Base-by-base conservation (phyloP, 345 rosid species). In the Bretschneidera sinensis region DNA sequence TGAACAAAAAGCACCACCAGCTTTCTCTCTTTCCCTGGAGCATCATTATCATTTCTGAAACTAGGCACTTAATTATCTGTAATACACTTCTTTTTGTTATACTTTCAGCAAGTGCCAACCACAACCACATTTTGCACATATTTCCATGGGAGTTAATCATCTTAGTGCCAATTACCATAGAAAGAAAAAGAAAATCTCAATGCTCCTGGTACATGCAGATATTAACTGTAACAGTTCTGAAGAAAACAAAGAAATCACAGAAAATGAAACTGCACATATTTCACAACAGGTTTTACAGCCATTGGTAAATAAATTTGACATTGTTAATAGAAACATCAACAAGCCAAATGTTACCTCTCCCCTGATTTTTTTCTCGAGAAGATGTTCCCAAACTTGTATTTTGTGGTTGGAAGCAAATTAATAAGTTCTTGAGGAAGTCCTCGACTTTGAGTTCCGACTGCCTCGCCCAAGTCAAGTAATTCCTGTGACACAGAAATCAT, bases 391-490 rank as follows among this genome's bases (percentile, higher is more conserved):
- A 76, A 71, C 78, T 83, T 83, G 80, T 74, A 81, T 63, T 74
- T 86, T 49, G 89, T 74, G 60, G 81, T 77, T 17, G 92, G 92
- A 73, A 86, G 89, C 65, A 73, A 68, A 55, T 74, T 65, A 35
- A 86, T 83, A 20, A 78, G 81, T 59, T 83, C 89, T 31, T 74
- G 70, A 8, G 84, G 58, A 9, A 86, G 87, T 58, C 92, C 92
- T 71, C 81, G 72, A 60, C 81, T 80, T 55, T 86, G 82, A 23
- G 81, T 76, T 61, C 92, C 89, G 35, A 83, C 81, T 50, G 92
- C 66, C 66, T 86, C 92, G 0, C 92, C 89, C 19, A 86, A 68
- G 75, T 86, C 85, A 17, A 86, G 79, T 61, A 86, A 66, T 65
- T 86, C 92, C 87, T 82, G 21, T n/a, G n/a, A 57, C 43, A 67